Base-by-base conservation (phyloP, 179 eudicot species). In the Drosera spatulata region DNA sequence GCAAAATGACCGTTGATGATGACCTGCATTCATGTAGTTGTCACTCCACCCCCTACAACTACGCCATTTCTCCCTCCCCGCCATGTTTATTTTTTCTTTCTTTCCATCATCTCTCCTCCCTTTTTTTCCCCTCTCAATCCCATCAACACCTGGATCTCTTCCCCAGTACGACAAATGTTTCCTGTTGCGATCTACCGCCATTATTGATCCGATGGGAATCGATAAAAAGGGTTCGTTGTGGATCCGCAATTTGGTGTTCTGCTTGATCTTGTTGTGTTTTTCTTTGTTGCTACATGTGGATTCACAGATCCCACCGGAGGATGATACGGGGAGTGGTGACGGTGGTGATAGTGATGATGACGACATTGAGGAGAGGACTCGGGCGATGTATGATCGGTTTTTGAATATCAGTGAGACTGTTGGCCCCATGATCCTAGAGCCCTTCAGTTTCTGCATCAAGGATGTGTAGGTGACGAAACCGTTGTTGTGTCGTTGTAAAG, bases 381-480 rank as follows among this genome's bases (percentile, higher is more conserved):
- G 66, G 62, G 50, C 45, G 4, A 42, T 63, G 5, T 70, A 41
- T n/a, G 43, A 10, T 4, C 47, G 62, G 6, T 74, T 74, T n/a
- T 57, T 12, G 3, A 70, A 62, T 55, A 37, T 74, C 4, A 66
- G 68, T 41, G 41, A 43, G 6, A 46, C 43, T 12, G 6, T 74
- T n/a, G 44, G 60, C 44, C 60, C 66, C 39, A 71, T 66, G 0
- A 56, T 67, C 11, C 41, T 38, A 52, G 37, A 55, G 0, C 11
- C 50, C 12, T 42, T 71, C 38, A 49, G 57, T 41, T 75, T 75
- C 56, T 75, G 79, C 62, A 60, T 75, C 66, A 56, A 71, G 15
- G 58, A 75, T 49, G 72, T 75, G 79, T 75, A 48, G 67, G 75
- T 67, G 33, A 12, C 38, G 42, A 43, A 6, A 2, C 52, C 53